Percentiles rank a stretch among this genome's conserved stretches.
Conservation (phyloP, 2,329 filamentous ascomycete genomes). For the Leptographium radiaticola region DNA sequence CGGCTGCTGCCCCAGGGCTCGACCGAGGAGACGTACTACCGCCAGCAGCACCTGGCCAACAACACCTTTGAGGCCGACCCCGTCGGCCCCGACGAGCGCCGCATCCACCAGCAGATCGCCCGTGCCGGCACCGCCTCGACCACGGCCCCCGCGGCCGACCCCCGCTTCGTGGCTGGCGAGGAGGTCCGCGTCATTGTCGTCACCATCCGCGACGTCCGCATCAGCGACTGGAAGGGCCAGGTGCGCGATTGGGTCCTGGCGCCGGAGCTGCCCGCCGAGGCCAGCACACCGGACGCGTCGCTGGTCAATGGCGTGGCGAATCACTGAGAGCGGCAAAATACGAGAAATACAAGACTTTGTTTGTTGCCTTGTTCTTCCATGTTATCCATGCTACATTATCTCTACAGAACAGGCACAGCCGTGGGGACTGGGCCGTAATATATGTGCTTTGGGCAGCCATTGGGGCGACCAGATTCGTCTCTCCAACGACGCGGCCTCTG, state of each 20-base stretch:
- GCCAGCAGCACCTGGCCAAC: slow-evolving; percentile 73
- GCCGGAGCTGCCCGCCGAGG: slow-evolving; percentile 10
- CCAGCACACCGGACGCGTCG: neutral
- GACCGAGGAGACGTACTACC: slow-evolving; percentile 76
- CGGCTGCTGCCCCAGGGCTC: slow-evolving; percentile 58
- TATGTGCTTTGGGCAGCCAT: neutral
- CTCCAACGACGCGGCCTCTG: neutral
- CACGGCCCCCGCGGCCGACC: slow-evolving; percentile 19
- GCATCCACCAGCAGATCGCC: slow-evolving; percentile 20
- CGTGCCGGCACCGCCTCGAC: slow-evolving; percentile 15
- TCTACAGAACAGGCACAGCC: neutral
- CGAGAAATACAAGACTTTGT: no score
- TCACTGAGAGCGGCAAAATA: no score
- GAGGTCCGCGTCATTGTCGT: slow-evolving; percentile 84
- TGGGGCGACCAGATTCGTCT: neutral
- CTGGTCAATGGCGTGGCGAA: slow-evolving; percentile 25
- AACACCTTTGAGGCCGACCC: slow-evolving; percentile 64
- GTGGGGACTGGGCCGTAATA: neutral
- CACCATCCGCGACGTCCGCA: slow-evolving; percentile 68
- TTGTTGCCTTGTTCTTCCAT: no score
- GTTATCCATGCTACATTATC: neutral
- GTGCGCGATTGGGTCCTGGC: slow-evolving; percentile 62
- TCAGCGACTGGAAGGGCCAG: slow-evolving; percentile 90
- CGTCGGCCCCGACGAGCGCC: slow-evolving; percentile 23
- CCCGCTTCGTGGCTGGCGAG: slow-evolving; percentile 61